phyloP scores from a whole-genome alignment of 2,329 filamentous ascomycete species.

The Cladosporium sp. region DNA sequence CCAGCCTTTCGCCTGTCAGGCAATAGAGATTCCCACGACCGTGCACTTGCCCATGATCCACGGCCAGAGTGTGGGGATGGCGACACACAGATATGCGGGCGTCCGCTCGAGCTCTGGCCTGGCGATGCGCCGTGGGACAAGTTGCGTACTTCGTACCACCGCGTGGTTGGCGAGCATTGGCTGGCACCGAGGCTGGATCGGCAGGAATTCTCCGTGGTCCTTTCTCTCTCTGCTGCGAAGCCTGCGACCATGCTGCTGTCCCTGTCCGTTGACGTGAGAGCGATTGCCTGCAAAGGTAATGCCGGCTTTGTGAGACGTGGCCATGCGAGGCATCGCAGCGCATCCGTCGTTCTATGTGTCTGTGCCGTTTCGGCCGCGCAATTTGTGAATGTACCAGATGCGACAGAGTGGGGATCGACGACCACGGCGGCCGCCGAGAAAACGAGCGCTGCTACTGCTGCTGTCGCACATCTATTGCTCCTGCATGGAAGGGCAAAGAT shows the following conservation, averaged over 20 bases:
- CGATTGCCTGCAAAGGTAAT: neutral
- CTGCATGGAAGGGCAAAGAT: slow-evolving; percentile 4
- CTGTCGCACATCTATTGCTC: slow-evolving; percentile 6
- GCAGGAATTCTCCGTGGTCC: neutral
- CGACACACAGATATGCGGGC: slow-evolving; percentile 4
- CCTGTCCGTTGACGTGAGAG: too few species aligned
- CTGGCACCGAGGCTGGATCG: neutral
- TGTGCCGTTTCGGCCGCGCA: neutral
- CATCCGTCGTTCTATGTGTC: neutral
- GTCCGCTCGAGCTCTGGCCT: slow-evolving; percentile 8
- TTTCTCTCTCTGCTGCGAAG: neutral
- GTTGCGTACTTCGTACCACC: slow-evolving; percentile 8
- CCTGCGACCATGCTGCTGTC: neutral
- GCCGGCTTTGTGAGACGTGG: slow-evolving; percentile 9
- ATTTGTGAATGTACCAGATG: neutral
- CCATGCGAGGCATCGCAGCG: slow-evolving; percentile 1
- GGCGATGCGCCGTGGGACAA: slow-evolving; percentile 3
- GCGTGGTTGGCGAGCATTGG: slow-evolving; percentile 2
- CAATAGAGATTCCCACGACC: neutral
- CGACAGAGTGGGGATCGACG: neutral
- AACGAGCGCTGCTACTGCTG: neutral
- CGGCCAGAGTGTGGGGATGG: slow-evolving; percentile 13
- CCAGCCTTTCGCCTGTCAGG: neutral
- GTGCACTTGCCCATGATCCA: slow-evolving; percentile 1
- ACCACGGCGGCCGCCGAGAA: neutral